These are phyloP conservation scores for Syzygium jambos DNA, from an alignment of 345 rosid genomes.

Conservation along the genomic window DNA sequence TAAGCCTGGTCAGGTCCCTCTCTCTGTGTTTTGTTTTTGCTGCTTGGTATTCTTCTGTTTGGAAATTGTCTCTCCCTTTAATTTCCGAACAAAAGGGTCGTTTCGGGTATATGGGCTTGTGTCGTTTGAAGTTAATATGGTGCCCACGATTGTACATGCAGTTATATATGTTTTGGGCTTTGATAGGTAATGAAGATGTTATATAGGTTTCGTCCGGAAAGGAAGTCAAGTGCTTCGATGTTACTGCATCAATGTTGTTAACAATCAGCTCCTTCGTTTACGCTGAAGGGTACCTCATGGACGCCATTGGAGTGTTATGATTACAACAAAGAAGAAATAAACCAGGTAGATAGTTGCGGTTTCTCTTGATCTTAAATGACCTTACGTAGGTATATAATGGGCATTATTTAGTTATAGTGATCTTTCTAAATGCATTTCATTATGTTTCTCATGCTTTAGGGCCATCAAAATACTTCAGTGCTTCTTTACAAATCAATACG, in stretches of 20 bases:
- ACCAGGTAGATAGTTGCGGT: slow-evolving; percentile 43
- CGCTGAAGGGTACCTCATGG: slow-evolving; percentile 34
- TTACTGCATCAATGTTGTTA: background rate
- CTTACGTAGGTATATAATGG: background rate
- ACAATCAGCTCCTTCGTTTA: background rate
- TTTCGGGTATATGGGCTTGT: background rate
- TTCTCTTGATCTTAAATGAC: background rate
- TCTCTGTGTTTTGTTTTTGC: background rate
- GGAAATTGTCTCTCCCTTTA: background rate
- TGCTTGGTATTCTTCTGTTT: background rate
- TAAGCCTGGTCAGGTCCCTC: background rate
- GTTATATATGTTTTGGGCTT: background rate
- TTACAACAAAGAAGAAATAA: slow-evolving; percentile 84
- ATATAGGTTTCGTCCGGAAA: slow-evolving; percentile 58
- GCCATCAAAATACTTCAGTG: background rate
- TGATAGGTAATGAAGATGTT: slow-evolving; percentile 63
- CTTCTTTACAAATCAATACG: background rate
- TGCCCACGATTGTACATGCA: background rate
- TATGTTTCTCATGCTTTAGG: background rate
- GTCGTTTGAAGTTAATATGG: background rate
- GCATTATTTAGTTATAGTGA: background rate
- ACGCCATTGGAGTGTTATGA: slow-evolving; percentile 51
- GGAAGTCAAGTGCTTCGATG: slow-evolving; percentile 73
- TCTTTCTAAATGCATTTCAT: background rate
- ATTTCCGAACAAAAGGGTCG: too few relatives aligned